A percentile compares a stretch with the other conserved stretches of the same genome.
Conservation (phyloP, 768 basidiomycete species). For the Trametes gibbosa region DNA sequence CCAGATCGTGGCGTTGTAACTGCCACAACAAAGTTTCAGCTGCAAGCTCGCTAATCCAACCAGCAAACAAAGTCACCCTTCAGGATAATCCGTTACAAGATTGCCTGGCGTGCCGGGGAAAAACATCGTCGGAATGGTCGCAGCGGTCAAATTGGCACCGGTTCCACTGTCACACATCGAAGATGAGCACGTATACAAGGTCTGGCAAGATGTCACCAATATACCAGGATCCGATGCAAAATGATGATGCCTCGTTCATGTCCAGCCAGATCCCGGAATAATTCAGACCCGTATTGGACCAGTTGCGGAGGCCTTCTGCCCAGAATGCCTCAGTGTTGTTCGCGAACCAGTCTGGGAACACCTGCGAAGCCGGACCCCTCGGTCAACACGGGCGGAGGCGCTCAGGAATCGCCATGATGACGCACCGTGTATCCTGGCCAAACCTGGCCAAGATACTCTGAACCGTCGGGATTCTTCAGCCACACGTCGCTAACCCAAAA, state of each 20-base stretch:
- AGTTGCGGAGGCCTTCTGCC: conserved; percentile 58
- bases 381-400: conserved; percentile 7
- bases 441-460: conserved; percentile 70
- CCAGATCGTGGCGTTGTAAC: conserved; percentile 59
- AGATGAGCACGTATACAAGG: not conserved
- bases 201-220: conserved; percentile 7
- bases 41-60: not conserved
- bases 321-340: conserved; percentile 54
- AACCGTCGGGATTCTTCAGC: conserved; percentile 72
- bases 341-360: conserved; percentile 63
- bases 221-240: conserved; percentile 61
- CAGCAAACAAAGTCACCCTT: conserved; percentile 47
- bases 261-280: conserved; percentile 69
- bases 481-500: conserved; percentile 51
- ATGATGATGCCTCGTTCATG: conserved; percentile 68
- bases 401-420: not conserved
- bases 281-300: conserved; percentile 50
- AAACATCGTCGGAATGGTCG: conserved; percentile 51
- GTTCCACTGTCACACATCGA: conserved; percentile 43
- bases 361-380: conserved; percentile 29
- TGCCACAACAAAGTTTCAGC: conserved; percentile 25
- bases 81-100: conserved; percentile 57
- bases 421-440: conserved; percentile 74
- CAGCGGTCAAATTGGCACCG: conserved; percentile 47
- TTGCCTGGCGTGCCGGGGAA: conserved; percentile 58